Conservation (phyloP, 345 rosid genomes). For the Sapria himalayana region DNA sequence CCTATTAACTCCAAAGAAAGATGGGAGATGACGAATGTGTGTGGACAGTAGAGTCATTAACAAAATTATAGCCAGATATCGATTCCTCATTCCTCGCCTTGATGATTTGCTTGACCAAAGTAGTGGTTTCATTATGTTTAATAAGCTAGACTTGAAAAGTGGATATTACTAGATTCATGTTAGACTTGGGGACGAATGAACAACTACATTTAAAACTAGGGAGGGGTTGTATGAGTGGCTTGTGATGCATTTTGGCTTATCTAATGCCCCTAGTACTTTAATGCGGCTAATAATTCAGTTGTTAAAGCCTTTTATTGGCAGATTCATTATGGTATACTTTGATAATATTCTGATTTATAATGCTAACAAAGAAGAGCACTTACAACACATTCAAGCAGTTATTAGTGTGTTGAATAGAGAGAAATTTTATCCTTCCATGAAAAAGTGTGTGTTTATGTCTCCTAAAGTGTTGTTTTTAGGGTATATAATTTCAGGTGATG, state of each 20-base stretch:
- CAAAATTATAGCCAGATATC: background rate
- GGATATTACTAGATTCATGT: background rate
- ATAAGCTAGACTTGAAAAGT: background rate
- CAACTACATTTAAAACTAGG: background rate
- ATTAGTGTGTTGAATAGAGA: background rate
- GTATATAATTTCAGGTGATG: background rate
- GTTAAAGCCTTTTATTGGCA: background rate
- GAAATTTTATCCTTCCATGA: background rate
- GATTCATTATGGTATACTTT: background rate
- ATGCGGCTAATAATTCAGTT: background rate
- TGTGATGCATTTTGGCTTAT: too few species aligned
- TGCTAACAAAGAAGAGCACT: background rate
- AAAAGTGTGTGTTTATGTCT: background rate
- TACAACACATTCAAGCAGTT: background rate
- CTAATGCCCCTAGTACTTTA: background rate
- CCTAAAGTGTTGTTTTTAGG: background rate
- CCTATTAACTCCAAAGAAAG: background rate
- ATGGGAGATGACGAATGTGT: background rate
- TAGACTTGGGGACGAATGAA: background rate
- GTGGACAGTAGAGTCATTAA: too few species aligned
- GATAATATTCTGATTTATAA: background rate
- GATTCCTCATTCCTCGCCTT: background rate
- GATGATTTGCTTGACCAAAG: background rate
- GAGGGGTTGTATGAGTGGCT: too few species aligned
- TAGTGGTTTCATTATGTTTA: background rate